These are phyloP conservation scores for Oemleria cerasiformis DNA, from an alignment of 306 rosid species.

Conservation along the genomic window DNA sequence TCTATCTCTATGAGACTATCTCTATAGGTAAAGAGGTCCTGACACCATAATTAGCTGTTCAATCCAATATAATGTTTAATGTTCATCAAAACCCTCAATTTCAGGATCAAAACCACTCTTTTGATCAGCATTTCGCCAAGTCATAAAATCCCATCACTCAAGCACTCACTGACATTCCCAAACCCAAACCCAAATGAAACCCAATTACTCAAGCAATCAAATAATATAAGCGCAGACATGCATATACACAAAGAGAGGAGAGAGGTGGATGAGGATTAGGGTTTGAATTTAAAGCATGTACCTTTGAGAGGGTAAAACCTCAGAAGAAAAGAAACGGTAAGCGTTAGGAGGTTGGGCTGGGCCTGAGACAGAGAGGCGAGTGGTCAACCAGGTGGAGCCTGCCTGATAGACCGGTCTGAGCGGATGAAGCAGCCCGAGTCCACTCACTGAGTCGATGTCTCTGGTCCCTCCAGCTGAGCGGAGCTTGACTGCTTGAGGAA, in stretches of 20 bases:
- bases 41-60: not conserved
- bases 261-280: not conserved
- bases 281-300: not conserved
- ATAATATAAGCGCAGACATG: not conserved
- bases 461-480: not conserved
- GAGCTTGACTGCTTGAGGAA: not conserved
- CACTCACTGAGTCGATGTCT: not conserved
- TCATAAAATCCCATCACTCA: not conserved
- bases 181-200: not conserved
- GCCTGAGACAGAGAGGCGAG: not conserved
- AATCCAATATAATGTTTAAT: not conserved
- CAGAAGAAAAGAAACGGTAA: not conserved
- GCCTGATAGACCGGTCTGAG: too few relatives aligned
- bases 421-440: not conserved
- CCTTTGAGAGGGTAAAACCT: not conserved
- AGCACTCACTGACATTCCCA: not conserved
- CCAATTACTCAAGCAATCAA: not conserved
- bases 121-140: too few relatives aligned
- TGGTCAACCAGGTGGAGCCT: not conserved
- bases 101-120: not conserved
- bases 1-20: not conserved
- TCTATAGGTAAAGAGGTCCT: not conserved
- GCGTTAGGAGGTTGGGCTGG: not conserved
- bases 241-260: too few relatives aligned
- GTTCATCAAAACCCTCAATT: not conserved